Percentiles rank a stretch among this genome's conserved stretches.
Evolutionary conservation across 2,329 filamentous ascomycete species (phyloP).

Genomic region (Chrysoporthe austroafricana): DNA sequence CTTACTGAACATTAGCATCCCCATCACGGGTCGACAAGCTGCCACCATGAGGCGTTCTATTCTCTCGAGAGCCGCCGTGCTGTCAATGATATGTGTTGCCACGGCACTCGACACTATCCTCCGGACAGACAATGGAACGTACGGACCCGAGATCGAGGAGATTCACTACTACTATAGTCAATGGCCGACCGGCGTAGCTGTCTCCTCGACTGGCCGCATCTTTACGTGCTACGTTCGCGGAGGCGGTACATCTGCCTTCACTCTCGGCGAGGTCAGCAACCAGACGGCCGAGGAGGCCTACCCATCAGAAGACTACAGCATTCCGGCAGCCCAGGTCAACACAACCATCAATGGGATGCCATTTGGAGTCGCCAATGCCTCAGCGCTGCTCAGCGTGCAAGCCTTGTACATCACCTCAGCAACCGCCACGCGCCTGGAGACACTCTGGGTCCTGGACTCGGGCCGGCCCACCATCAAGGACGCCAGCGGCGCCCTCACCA

Average conservation of each 20-base stretch:
- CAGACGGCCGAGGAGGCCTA: constrained; percentile 51
- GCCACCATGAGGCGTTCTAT: not conserved
- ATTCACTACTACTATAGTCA: constrained; percentile 53
- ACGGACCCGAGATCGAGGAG: constrained; percentile 51
- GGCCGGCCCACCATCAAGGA: constrained; percentile 47
- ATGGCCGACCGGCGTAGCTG: constrained; percentile 50
- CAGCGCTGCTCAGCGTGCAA: constrained; percentile 48
- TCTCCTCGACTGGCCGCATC: constrained; percentile 46
- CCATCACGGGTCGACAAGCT: not conserved
- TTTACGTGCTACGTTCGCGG: constrained; percentile 52
- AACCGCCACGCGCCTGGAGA: constrained; percentile 36
- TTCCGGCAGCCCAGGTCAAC: constrained; percentile 45
- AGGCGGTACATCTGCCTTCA: constrained; percentile 45
- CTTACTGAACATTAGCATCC: not conserved
- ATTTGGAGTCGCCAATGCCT: constrained; percentile 49
- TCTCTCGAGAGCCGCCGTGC: not conserved
- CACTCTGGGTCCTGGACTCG: constrained; percentile 50
- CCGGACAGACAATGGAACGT: constrained; percentile 47
- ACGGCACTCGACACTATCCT: not conserved
- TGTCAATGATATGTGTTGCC: not conserved
- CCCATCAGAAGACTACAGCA: constrained; percentile 8
- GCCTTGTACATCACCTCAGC: constrained; percentile 48
- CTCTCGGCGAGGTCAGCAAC: constrained; percentile 51
- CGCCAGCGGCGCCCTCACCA: constrained; percentile 39
- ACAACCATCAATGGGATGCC: constrained; percentile 44